Conservation (phyloP, 768 basidiomycete genomes). For the Paxillus involutus region DNA sequence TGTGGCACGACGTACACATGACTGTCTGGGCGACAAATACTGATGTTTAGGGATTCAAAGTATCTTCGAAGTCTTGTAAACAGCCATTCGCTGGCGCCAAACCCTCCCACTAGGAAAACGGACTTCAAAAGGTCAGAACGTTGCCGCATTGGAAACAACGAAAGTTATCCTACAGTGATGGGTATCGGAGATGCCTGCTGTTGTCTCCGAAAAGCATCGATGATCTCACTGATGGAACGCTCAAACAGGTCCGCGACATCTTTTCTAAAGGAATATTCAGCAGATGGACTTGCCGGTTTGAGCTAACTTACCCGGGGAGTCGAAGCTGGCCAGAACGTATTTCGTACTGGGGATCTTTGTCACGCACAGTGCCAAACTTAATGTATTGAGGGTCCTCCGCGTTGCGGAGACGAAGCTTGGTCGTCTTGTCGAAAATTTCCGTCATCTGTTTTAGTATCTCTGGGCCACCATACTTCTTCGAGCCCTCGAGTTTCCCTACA, state of each 20-base stretch:
- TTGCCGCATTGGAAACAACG: neutral
- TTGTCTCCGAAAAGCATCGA: conserved; percentile 35
- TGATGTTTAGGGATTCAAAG: conserved; percentile 39
- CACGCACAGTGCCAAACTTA: conserved; percentile 39
- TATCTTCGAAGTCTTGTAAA: conserved; percentile 40
- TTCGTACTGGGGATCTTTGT: conserved; percentile 37
- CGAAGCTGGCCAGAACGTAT: conserved; percentile 41
- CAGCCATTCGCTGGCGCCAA: conserved; percentile 51
- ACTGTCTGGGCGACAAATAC: conserved; percentile 49
- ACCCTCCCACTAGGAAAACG: conserved; percentile 54
- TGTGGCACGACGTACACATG: conserved; percentile 44
- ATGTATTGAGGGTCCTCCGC: conserved; percentile 35
- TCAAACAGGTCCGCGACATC: conserved; percentile 44
- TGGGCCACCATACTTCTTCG: conserved; percentile 26
- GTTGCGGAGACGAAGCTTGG: conserved; percentile 39
- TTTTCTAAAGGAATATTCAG: conserved; percentile 23
- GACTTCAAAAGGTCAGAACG: conserved; percentile 17
- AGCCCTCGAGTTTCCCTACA: conserved; percentile 30
- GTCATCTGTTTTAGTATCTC: conserved; percentile 32
- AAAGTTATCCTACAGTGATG: conserved; percentile 30
- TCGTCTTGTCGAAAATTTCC: conserved; percentile 33
- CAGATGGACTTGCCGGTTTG: neutral
- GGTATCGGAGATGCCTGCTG: conserved; percentile 27
- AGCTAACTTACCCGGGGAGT: conserved; percentile 32
- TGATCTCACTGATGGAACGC: conserved; percentile 39